phyloP scores from a whole-genome alignment of 768 basidiomycete species.

The Russula vinacea region DNA sequence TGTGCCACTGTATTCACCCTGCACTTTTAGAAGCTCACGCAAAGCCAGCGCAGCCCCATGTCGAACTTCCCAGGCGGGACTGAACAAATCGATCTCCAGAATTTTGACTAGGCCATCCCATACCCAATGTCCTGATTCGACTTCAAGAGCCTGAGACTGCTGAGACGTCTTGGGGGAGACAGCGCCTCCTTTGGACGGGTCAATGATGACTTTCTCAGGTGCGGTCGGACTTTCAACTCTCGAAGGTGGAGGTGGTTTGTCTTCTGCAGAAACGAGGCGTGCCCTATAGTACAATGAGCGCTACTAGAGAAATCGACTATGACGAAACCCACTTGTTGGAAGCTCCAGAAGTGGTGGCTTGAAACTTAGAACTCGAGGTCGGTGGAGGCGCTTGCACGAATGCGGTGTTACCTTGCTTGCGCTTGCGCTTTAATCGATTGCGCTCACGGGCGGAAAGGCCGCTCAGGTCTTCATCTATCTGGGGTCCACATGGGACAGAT shows the following conservation, averaged over 20 bases:
- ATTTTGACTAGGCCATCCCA: constrained; percentile 83
- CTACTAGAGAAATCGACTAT: neutral
- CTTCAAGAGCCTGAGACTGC: constrained; percentile 73
- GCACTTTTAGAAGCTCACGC: constrained; percentile 79
- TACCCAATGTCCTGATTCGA: constrained; percentile 71
- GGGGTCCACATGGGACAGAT: constrained; percentile 40
- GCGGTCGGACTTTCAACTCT: constrained; percentile 57
- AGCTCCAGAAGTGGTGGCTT: constrained; percentile 52
- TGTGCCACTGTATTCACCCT: constrained; percentile 82
- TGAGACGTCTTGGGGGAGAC: constrained; percentile 75
- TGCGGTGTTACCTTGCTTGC: constrained; percentile 79
- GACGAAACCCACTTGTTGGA: constrained; percentile 52
- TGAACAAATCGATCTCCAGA: constrained; percentile 79
- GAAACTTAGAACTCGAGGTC: constrained; percentile 58
- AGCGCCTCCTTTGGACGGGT: constrained; percentile 82
- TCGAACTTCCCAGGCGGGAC: constrained; percentile 86
- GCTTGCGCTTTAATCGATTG: constrained; percentile 91
- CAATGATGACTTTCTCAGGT: constrained; percentile 68
- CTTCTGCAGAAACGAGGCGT: constrained; percentile 67
- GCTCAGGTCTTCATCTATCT: constrained; percentile 46
- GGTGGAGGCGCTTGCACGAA: constrained; percentile 71
- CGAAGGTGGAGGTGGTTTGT: constrained; percentile 45
- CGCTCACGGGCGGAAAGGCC: constrained; percentile 87
- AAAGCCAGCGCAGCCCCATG: constrained; percentile 93
- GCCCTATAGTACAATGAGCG: constrained; percentile 46